These are phyloP conservation scores for Suhomyces wounanorum DNA, from an alignment of 1,139 yeast genomes.

Conservation along the genomic window DNA sequence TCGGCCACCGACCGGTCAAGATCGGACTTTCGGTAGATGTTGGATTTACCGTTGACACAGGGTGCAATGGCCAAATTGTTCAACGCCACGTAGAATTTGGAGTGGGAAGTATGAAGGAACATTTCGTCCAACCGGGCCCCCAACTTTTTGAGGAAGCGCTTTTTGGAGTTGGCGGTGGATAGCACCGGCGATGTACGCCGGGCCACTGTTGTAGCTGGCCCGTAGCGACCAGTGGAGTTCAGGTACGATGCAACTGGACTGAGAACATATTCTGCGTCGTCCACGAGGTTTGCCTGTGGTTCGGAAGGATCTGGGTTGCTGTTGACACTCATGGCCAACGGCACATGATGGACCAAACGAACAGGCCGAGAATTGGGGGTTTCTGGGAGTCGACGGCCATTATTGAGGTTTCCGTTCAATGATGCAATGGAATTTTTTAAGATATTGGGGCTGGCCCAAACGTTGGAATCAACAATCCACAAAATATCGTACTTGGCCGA, in stretches of 20 bases:
- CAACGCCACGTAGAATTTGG: constrained; percentile 79
- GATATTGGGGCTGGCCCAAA: constrained; percentile 72
- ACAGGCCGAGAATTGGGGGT: constrained; percentile 39
- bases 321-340: constrained; percentile 54
- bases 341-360: constrained; percentile 78
- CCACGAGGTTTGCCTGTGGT: not conserved
- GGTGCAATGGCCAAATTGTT: constrained; percentile 81
- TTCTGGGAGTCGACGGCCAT: constrained; percentile 37
- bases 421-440: constrained; percentile 66
- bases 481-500: constrained; percentile 69
- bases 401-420: constrained; percentile 48
- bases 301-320: not conserved
- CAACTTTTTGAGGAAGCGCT: constrained; percentile 30
- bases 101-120: constrained; percentile 81
- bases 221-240: not conserved
- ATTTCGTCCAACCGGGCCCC: constrained; percentile 85
- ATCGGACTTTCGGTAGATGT: constrained; percentile 69
- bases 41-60: constrained; percentile 92
- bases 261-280: constrained; percentile 25
- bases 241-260: constrained; percentile 17
- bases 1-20: constrained; percentile 61
- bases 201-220: not conserved
- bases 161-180: not conserved
- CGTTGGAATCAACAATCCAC: constrained; percentile 91
- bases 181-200: constrained; percentile 1